Base-by-base conservation (phyloP, 1,284 basidiomycete genomes). In the Trametes polyzona region DNA sequence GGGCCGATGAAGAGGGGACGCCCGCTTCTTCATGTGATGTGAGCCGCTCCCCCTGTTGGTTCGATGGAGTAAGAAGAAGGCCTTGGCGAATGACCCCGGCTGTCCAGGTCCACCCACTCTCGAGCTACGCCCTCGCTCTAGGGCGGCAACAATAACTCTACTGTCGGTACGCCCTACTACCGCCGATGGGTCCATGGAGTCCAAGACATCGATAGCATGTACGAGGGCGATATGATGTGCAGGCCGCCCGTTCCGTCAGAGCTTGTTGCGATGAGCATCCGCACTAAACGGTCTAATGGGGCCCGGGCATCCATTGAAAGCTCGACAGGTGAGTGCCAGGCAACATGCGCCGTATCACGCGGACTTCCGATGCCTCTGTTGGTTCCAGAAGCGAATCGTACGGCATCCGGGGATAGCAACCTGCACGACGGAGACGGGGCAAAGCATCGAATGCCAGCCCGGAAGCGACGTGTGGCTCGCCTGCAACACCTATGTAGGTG, bases 391-490 rank as follows among this genome's bases (percentile, higher is more conserved):
- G n/a, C n/a, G n/a, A n/a, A n/a, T n/a, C n/a, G n/a, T n/a, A n/a
- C n/a, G n/a, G n/a, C n/a, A n/a, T n/a, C n/a, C n/a, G n/a, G n/a
- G n/a, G n/a, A n/a, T n/a, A n/a, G n/a, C n/a, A n/a, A n/a, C n/a
- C n/a, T n/a, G n/a, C n/a, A n/a, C n/a, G 52, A 32, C 16, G 43
- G 24, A 24, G 36, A 29, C 43, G 29, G 11, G 29, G 41, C 3
- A 14, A 23, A 42, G 41, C 3, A 14, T 43, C 41, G 41, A 24
- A 16, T 9, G 16, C 5, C 24, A 21, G 5, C 11, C 36, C 43
- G 52, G 44, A 53, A 32, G 52, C 52, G 43, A 46, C 36, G n/a
- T 30, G 52, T 53, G 52, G 52, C 44, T 17, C 33, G 32, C 44
- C 3, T 33, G 23, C 4, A 4, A 5, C 7, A 24, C 16, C 27